Evolutionary conservation across 179 eudicot genomes (phyloP), one percentile per base, ranked within the genome.

Genomic region (Gypsophila paniculata): DNA sequence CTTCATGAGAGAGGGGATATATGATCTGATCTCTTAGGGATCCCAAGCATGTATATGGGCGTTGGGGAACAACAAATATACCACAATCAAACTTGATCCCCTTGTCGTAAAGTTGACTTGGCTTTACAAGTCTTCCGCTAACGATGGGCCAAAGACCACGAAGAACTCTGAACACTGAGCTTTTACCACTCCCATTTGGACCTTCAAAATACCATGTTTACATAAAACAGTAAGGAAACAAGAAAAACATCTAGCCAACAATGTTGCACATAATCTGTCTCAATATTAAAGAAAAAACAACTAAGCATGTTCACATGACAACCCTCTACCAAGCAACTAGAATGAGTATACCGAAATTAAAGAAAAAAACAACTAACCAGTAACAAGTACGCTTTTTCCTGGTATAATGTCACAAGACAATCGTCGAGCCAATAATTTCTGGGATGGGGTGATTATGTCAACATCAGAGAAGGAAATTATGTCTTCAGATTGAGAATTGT

Each of bases 161-260:
- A 72, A 93, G 97, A 77, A 86, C 97, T 80, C 98, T 85, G 84
- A 93, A 93, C 62, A 93, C 77, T 5, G 98, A 93, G 79, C 98
- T 93, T 83, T 93, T 93, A 53, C 98, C 98, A 83, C 98, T 93
- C 54, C 98, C 98, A 67, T 93, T 93, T 68, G 97, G 98, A 84
- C 98, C 98, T 93, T 80, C 68, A 74, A 69, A 74, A 80, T 21
- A 38, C 44, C 53, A n/a, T 15, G 26, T 72, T 17, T 44, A 67
- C 64, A 82, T 69, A 66, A 29, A 62, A 55, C 21, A 72, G 68
- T 67, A 13, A 67, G 38, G 14, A 67, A 6, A 48, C 11, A 46
- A 23, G 22, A 67, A 48, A 46, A 38, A 19, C 34, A 36, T 61
- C 21, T 29, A 61, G 65, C 65, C 65, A 61, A 29, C 65, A 61